These are phyloP conservation scores for Aspergillus transmontanensis DNA, from an alignment of 2,329 filamentous ascomycete species.

Conservation along the genomic window DNA sequence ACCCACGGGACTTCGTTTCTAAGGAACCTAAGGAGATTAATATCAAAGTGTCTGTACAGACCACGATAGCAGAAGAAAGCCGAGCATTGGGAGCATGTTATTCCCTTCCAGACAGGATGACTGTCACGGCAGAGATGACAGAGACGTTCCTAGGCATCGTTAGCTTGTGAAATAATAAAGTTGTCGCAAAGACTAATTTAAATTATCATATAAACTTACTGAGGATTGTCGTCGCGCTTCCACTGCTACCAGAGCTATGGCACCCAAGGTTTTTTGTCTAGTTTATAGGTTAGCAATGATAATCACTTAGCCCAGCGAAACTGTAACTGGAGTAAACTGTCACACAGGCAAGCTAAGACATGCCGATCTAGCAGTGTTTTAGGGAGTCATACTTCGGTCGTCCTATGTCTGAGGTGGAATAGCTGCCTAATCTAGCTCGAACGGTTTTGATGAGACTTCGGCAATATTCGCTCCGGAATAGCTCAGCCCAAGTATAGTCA, in stretches of 20 bases:
- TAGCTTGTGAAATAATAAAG: neutral
- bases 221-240: slow-evolving; percentile 25
- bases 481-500: slow-evolving; percentile 38
- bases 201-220: slow-evolving; percentile 17
- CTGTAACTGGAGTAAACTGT: neutral
- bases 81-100: slow-evolving; percentile 34
- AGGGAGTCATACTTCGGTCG: slow-evolving; percentile 10
- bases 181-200: slow-evolving; percentile 11
- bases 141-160: slow-evolving; percentile 30
- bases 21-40: slow-evolving; percentile 33
- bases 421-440: neutral
- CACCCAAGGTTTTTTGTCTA: slow-evolving; percentile 21
- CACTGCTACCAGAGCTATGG: slow-evolving; percentile 28
- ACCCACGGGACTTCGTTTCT: slow-evolving; percentile 32
- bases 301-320: neutral
- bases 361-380: neutral
- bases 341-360: neutral
- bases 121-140: slow-evolving; percentile 41
- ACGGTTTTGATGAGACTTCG: slow-evolving; percentile 20
- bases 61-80: slow-evolving; percentile 42
- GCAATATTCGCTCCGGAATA: slow-evolving; percentile 32
- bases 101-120: slow-evolving; percentile 39
- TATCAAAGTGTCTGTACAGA: slow-evolving; percentile 40
- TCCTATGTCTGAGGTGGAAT: neutral
- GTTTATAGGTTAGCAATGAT: neutral